Evolutionary conservation across 2,329 filamentous ascomycete genomes (phyloP), one percentile per base, ranked within the genome.

Genomic region (Colletotrichum agaves): DNA sequence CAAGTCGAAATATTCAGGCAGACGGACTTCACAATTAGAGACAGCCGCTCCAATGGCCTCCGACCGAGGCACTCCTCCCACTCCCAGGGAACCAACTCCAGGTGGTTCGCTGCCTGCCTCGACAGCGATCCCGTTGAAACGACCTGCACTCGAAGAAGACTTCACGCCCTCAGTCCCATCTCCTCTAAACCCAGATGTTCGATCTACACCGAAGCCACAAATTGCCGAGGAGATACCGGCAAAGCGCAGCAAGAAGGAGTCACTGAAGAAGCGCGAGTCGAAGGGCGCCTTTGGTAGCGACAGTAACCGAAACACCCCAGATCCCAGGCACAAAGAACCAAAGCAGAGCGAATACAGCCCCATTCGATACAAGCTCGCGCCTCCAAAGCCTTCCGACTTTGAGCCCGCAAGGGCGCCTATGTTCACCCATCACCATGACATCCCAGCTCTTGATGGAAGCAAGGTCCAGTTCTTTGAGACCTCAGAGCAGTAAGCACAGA

Each of bases 151-250:
- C 33, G 90, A 92, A 69, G 90, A 92, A 73, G 88, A 88, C 75
- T 89, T 94, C 77, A 85, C 85, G 69, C 91, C 92, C 4, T 85
- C 89, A 12, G 84, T 93, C 2, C 88, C 91, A 3, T 94, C 92
- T 11, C 91, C 91, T 31, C 85, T 94, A 69, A 94, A 94, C 73
- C 89, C 90, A 52, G 88, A 91, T 50, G 83, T 85, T 70, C 87
- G 76, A 68, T 72, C 76, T 10, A 75, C 75, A 61, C 73, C 78
- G 3, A 78, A 78, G 21, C 74, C 77, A 13, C 75, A 74, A 23
- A 47, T 62, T 11, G 52, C 49, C 65, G 76, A 82, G 62, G 80
- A 82, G 10, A 70, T 72, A 55, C 76, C 76, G 8, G 69, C 74
- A 17, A 77, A 78, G 13, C 81, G 88, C 35, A 79, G 82, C 19